Base-by-base conservation (phyloP, 768 basidiomycete species). In the Mycena venus region DNA sequence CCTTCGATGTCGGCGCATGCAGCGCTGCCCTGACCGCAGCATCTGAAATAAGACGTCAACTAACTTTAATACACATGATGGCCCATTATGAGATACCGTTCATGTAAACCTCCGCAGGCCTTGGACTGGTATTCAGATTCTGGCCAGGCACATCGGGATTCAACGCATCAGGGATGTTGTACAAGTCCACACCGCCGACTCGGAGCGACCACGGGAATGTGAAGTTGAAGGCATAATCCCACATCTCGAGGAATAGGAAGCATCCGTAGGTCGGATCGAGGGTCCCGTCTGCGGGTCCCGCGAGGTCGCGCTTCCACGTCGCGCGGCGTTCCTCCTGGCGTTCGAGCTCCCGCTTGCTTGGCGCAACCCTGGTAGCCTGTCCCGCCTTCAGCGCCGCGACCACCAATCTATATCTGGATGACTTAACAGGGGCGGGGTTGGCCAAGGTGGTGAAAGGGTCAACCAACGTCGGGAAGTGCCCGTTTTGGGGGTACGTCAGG, bases 171-270 rank as follows among this genome's bases (percentile, higher is more conserved):
- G 89, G 87, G 47, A 91, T 79, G 70, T 91, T 83, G 77, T 92
- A 92, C 7, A 86, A 77, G n/a, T 75, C 63, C 11, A 23, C 60
- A 34, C 21, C 25, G 2, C 51, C 32, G 25, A n/a, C n/a, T n/a
- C n/a, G n/a, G n/a, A 58, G 21, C 19, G 56, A 86, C 88, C 87
- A 90, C 1, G 94, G 94, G 80, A 87, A 91, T 0, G 93, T 92
- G 78, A 87, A 94, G 78, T 95, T 95, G 70, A 90, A 59, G 17
- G 93, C 92, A 76, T 94, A 94, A 81, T 94, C 93, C 31, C 91
- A 75, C 82, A 92, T 87, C 84, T 91, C 89, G 73, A 90, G 88
- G 58, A 89, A 87, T 15, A 94, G 77, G 72, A 90, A 84, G 81
- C 94, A 95, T 6, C 91, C 90, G 53, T 92, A 93, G 89, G 86